Evolutionary conservation across 176 grass and related monocot genomes (phyloP), one percentile per base, ranked within the genome.

Genomic region (Phragmites australis): DNA sequence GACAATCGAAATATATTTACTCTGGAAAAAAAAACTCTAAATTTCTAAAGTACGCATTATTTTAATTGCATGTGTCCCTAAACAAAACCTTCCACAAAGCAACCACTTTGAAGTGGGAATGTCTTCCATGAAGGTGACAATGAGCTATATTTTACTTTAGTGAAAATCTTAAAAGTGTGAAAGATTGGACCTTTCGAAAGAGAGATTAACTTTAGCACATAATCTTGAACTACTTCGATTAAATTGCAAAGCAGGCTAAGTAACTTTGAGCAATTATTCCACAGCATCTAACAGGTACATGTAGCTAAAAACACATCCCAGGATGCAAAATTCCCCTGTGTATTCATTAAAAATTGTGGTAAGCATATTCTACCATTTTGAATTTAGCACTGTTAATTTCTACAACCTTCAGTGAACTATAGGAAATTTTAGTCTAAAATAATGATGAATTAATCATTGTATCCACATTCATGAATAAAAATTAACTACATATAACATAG

Each of bases 21-120:
- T 57, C 27, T 14, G 6, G 31, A 39, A 26, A 74, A 46, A 58
- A 26, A 31, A 7, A n/a, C 3, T 55, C 37, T 73, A 34, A 65
- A 41, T 75, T 30, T 59, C 7, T 44, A 43, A 46, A 72, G 37
- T 44, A 57, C 5, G 14, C 42, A 9, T 19, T 61, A 69, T 51
- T 81, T 64, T 26, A 82, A 51, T 46, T 61, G 27, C 11, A 2
- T 18, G 31, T 48, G 13, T 23, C 17, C n/a, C 37, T 29, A 27
- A 41, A 34, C 30, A 47, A 72, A 88, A 79, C 42, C 30, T 25
- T 68, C 27, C 25, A 55, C 63, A 77, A 15, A 65, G 26, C 10
- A 48, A 39, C 32, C 19, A 42, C 3, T 47, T 27, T 62, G 26
- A 53, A 39, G 18, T 73, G 40, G 13, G 42, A 74, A 79, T 40